Conservation (phyloP, 805 yeast genomes). For the Starmerella bombicola region DNA sequence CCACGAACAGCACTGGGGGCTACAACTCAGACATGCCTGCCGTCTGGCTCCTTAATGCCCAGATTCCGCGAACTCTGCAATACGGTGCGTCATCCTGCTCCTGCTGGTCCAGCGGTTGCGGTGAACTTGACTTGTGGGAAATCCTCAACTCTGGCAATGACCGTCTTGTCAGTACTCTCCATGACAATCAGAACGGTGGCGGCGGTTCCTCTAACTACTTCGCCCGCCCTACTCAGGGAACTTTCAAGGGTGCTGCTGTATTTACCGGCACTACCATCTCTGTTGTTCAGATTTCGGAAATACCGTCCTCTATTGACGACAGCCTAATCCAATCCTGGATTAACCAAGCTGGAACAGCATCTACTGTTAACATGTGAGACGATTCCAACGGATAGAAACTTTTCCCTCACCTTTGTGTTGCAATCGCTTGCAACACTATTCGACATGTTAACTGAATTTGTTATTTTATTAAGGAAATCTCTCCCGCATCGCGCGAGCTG, state of each 20-base stretch:
- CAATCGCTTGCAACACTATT: too few relatives aligned
- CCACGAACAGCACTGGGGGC: constrained; percentile 39
- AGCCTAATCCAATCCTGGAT: constrained; percentile 37
- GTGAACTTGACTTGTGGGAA: constrained; percentile 94
- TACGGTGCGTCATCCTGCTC: constrained; percentile 79
- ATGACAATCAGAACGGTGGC: constrained; percentile 63
- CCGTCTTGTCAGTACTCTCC: constrained; percentile 62
- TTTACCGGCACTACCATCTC: constrained; percentile 40
- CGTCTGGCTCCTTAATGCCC: constrained; percentile 87
- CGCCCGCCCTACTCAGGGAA: constrained; percentile 61
- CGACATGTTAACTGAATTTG: too few relatives aligned
- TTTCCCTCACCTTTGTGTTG: too few relatives aligned
- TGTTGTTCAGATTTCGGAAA: constrained; percentile 53
- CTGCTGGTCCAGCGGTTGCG: constrained; percentile 96
- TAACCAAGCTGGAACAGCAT: constrained; percentile 35
- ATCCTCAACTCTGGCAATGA: constrained; percentile 63
- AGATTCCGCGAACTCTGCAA: constrained; percentile 91
- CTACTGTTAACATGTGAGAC: constrained; percentile 24
- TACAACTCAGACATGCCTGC: constrained; percentile 94
- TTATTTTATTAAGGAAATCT: too few relatives aligned
- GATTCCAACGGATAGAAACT: too few relatives aligned
- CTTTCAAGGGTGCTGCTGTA: constrained; percentile 83
- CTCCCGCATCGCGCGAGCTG: too few relatives aligned
- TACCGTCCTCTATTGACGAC: constrained; percentile 42
- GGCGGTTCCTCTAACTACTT: constrained; percentile 87